phyloP scores from a whole-genome alignment of 345 rosid species.

The Eucalyptus curtisii region DNA sequence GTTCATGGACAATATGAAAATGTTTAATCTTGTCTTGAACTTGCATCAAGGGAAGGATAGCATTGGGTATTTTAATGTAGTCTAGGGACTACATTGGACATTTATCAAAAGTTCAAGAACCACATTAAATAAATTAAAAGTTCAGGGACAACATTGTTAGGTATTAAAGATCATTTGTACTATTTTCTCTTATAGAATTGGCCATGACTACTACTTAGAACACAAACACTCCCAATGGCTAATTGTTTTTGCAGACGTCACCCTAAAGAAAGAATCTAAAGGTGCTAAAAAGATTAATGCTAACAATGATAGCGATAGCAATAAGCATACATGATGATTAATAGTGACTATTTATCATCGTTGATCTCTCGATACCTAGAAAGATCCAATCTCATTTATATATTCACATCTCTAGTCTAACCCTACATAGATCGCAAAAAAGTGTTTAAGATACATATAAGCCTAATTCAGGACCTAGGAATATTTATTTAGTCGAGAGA shows the following conservation, averaged over 20 bases:
- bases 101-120: background rate
- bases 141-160: accelerated
- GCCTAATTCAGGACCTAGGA: background rate
- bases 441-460: background rate
- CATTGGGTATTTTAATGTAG: background rate
- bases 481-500: background rate
- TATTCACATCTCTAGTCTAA: background rate
- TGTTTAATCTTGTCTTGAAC: background rate
- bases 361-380: background rate
- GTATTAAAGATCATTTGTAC: background rate
- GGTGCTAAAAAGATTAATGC: background rate
- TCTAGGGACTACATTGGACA: no score
- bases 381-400: background rate
- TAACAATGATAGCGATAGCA: background rate
- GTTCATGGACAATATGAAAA: background rate
- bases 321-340: background rate
- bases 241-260: accelerated
- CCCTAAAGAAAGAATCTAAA: background rate
- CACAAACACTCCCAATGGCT: slow-evolving; percentile 21
- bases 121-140: background rate
- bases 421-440: background rate
- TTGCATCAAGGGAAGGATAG: background rate
- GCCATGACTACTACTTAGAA: slow-evolving; percentile 30
- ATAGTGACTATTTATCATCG: background rate
- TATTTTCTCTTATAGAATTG: slow-evolving; percentile 13